These are phyloP conservation scores for Acanthamoeba sp. DNA, from an alignment of 208 protist species.

Conservation along the genomic window DNA sequence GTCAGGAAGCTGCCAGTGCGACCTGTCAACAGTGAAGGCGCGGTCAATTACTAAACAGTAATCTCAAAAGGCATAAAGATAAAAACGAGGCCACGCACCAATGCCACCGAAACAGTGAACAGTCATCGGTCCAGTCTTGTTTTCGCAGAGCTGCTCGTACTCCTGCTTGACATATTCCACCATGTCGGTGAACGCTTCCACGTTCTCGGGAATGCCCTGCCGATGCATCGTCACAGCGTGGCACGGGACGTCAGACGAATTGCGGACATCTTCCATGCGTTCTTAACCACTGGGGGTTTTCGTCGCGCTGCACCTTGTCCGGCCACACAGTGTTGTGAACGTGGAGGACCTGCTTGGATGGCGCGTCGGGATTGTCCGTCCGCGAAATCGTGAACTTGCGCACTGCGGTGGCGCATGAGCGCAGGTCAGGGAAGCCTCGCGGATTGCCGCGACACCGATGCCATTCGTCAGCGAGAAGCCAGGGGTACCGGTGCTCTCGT, in stretches of 20 bases:
- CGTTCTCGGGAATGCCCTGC: slow-evolving; percentile 15
- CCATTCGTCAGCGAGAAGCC: too few species aligned
- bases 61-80: not conserved
- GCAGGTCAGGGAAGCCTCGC: too few species aligned
- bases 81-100: not conserved
- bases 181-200: slow-evolving; percentile 30
- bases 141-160: not conserved
- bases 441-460: too few species aligned
- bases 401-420: too few species aligned
- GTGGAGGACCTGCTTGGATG: not conserved
- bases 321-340: slow-evolving; percentile 34
- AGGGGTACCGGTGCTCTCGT: slow-evolving; percentile 12
- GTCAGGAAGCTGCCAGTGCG: slow-evolving; percentile 26
- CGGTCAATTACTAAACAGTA: too few species aligned
- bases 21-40: not conserved
- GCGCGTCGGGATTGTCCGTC: not conserved
- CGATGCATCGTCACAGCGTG: too few species aligned
- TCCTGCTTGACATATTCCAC: slow-evolving; percentile 19
- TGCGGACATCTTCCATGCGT: too few species aligned
- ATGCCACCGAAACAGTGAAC: slow-evolving; percentile 31
- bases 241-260: too few species aligned
- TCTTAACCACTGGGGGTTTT: too few species aligned
- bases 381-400: slow-evolving; percentile 24
- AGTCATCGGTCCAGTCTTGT: slow-evolving; percentile 26
- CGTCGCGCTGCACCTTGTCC: too few species aligned